Base-by-base conservation (phyloP, 805 yeast genomes). In the Ogataea zsoltii region DNA sequence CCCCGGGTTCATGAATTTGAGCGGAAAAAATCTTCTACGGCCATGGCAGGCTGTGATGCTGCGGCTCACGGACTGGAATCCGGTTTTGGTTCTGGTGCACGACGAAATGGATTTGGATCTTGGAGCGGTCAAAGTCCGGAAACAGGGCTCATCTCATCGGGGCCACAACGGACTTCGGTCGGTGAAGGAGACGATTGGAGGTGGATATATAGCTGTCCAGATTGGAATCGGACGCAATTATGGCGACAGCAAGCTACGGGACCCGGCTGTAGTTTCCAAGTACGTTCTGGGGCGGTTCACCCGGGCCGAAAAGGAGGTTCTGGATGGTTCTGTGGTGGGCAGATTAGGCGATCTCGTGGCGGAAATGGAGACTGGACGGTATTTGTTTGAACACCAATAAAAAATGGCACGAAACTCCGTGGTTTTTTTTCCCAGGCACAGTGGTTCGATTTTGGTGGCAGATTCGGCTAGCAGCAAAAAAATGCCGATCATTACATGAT, bases 161-260 rank as follows among this genome's bases (percentile, higher is more conserved):
- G 97, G 96, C 0, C 98, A 91, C 57, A 89, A 88, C 58, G 97
- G 97, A 0, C 69, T 91, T 21, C 75, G 75, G 49, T 78, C 85
- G 33, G 74, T 91, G 3, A 75, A 74, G 35, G 52, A 62, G 6
- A 33, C 47, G 17, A 61, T 76, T 30, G 83, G 83, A 0, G 69
- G 71, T 29, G 72, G 70, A 14, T 88, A 83, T 58, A 72, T 79
- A n/a, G 78, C 88, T 41, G 59, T 90, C 12, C 79, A 85, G 14
- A 70, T 90, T 7, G 97, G 97, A 0, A 85, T 91, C 13, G 96
- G 88, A 1, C 70, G 86, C 44, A 85, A 91, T 0, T 66, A 63
- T 6, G 57, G 67, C 5, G 69, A 78, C 41, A 71, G 71, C 33
- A 55, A 55, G 33, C 39, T 31, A 12, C 38, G 41, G 10, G 65